phyloP scores from a whole-genome alignment of 345 rosid species.

The Populus nigra region DNA sequence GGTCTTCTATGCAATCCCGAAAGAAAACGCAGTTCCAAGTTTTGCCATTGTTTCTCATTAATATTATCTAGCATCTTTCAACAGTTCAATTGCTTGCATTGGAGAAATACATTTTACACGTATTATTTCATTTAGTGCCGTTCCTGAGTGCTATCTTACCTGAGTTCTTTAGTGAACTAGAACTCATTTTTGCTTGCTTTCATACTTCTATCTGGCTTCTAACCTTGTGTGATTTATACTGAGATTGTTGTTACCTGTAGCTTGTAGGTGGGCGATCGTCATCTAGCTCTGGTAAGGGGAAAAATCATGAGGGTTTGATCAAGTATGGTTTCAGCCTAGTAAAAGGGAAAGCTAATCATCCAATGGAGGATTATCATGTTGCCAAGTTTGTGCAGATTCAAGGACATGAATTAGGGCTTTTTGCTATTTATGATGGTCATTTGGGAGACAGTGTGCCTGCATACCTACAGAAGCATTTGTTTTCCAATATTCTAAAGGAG shows the following conservation, averaged over 20 bases:
- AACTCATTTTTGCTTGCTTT: neutral
- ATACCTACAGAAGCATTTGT: conserved; percentile 65
- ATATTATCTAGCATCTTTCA: neutral
- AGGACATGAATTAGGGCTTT: conserved; percentile 62
- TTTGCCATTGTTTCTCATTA: neutral
- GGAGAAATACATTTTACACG: neutral
- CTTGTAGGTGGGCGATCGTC: conserved; percentile 52
- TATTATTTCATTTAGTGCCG: neutral
- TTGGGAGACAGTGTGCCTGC: conserved; percentile 62
- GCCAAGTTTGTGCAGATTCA: conserved; percentile 51
- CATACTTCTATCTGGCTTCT: neutral
- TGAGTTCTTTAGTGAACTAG: neutral
- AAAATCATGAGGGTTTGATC: conserved; percentile 41
- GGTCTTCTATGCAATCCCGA: neutral
- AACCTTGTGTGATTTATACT: neutral
- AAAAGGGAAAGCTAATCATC: conserved; percentile 65
- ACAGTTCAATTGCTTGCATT: conserved; percentile 6
- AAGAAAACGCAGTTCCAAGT: neutral
- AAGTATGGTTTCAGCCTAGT: conserved; percentile 62
- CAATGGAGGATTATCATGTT: conserved; percentile 83
- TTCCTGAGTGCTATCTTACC: neutral
- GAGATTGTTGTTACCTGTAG: conserved; percentile 26
- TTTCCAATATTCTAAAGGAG: conserved; percentile 61
- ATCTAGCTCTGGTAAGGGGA: conserved; percentile 61
- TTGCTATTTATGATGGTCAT: conserved; percentile 79